Base-by-base conservation (phyloP, 192 early-diverging fungal species). In the Spizellomyces punctatus region DNA sequence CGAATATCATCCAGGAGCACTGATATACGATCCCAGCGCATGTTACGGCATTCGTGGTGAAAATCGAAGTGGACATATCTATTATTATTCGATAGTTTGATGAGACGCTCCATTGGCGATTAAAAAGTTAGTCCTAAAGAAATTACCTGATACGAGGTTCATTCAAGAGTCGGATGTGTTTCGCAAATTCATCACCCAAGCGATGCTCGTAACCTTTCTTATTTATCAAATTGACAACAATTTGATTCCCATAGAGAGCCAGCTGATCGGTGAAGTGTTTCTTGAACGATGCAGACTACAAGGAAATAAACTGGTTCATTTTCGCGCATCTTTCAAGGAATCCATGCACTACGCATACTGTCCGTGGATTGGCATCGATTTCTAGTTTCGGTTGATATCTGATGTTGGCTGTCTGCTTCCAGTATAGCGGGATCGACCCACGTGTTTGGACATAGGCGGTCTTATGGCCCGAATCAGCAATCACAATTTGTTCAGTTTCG, bases 51-150 rank as follows among this genome's bases (percentile, higher is more conserved):
- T 79, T 99, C 94, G 46, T 92, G 81, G 76, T 99, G 98, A 77
- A 99, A 99, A 76, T 99, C 98, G 87, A 97, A 99, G 72, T 96
- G 94, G 67, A 82, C 89, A 71, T 99, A 87, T 50, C 80, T 71
- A 14, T 22, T 9, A 36, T 36, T 43, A 45, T 12, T 46, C 16
- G 21, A 56, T n/a, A n/a, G n/a, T n/a, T n/a, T n/a, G n/a, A 36
- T 36, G 27, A 36, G 27, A 36, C 27, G 27, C 27, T 36, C 27
- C 27, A 36, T 36, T 36, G 27, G 27, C 27, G 27, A 36, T 36
- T 36, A 36, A 36, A 3, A 36, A 36, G 3, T 3, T 6, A 56
- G 22, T 56, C 54, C 22, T 22, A 56, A 22, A 56, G 22, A 5
- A 22, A 54, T 12, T 73, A 81, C 73, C 64, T 70, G 12, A 88